Percentiles rank a stretch among this genome's conserved stretches.
Conservation (phyloP, 305 asterid genomes). For the Solanum hybrid region DNA sequence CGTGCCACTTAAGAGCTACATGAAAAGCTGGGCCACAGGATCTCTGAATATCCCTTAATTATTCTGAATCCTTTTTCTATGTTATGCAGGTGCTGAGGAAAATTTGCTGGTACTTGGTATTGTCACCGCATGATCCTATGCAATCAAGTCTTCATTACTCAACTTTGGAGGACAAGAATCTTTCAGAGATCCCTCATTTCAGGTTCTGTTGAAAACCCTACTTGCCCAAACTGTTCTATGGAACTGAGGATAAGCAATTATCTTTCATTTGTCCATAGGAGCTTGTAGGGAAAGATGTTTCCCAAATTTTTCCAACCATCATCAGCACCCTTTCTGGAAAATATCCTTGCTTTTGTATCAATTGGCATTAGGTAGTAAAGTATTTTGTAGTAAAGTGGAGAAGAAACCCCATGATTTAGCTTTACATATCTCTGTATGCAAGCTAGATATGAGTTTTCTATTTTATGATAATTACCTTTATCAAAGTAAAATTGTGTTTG, state of each 20-base stretch:
- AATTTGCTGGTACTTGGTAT: slow-evolving; percentile 47
- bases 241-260: not conserved
- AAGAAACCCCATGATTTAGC: not conserved
- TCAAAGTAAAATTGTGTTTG: not conserved
- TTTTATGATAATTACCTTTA: not conserved
- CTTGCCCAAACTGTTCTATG: not conserved
- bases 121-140: slow-evolving; percentile 50
- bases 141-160: slow-evolving; percentile 47
- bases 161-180: slow-evolving; percentile 47
- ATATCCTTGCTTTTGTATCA: not conserved
- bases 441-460: not conserved
- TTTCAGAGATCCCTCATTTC: slow-evolving; percentile 47
- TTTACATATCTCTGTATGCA: not conserved
- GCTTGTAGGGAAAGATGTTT: not conserved
- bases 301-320: not conserved
- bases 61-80: not conserved
- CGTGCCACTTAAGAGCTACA: not conserved
- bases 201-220: slow-evolving; percentile 13
- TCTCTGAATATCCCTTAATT: not conserved
- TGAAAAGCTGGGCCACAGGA: not conserved
- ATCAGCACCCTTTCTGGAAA: not conserved
- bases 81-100: slow-evolving; percentile 36
- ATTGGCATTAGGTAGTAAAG: not conserved
- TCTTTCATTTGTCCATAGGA: not conserved
- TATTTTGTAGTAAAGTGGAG: not conserved